phyloP scores from a whole-genome alignment of 1,284 basidiomycete species.

The Rhodofomes roseus region DNA sequence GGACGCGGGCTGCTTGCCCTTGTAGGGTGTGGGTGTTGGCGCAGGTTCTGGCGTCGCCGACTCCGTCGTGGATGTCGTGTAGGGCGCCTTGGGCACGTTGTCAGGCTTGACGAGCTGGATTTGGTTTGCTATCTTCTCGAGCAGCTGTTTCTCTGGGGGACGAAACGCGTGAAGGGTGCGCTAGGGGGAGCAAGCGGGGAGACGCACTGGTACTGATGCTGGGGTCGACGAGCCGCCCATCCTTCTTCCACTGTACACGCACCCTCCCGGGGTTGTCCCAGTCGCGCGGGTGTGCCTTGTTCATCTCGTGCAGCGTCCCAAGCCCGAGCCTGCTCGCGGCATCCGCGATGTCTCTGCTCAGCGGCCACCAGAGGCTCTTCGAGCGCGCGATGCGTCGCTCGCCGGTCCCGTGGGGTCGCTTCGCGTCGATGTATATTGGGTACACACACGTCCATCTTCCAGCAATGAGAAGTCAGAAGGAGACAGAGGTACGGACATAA shows the following conservation, averaged over 20 bases:
- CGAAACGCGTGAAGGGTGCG: not conserved
- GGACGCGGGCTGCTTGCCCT: conserved; percentile 40
- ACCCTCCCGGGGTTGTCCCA: conserved; percentile 97
- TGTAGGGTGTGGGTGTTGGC: conserved; percentile 24
- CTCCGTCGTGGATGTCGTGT: conserved; percentile 30
- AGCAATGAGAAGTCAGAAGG: conserved; percentile 1
- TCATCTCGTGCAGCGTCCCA: conserved; percentile 81
- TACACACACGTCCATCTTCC: conserved; percentile 91
- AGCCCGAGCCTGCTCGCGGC: conserved; percentile 77
- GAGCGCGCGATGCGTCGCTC: conserved; percentile 78
- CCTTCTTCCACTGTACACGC: conserved; percentile 86
- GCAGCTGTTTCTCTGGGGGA: conserved; percentile 74
- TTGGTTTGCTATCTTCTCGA: conserved; percentile 72
- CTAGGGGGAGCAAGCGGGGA: conserved; percentile 2
- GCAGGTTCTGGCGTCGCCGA: conserved; percentile 20
- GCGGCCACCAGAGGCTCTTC: conserved; percentile 90
- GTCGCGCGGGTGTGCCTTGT: conserved; percentile 89
- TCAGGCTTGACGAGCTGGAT: conserved; percentile 75
- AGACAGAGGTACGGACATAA: not conserved
- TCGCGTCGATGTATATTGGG: conserved; percentile 96
- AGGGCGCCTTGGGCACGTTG: conserved; percentile 67
- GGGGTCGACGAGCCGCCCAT: conserved; percentile 70
- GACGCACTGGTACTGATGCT: conserved; percentile 78
- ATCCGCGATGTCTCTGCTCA: conserved; percentile 88
- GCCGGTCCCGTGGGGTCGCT: conserved; percentile 80